These are phyloP conservation scores for Penicillium sp. DNA, from an alignment of 2,329 filamentous ascomycete genomes.

Conservation along the genomic window DNA sequence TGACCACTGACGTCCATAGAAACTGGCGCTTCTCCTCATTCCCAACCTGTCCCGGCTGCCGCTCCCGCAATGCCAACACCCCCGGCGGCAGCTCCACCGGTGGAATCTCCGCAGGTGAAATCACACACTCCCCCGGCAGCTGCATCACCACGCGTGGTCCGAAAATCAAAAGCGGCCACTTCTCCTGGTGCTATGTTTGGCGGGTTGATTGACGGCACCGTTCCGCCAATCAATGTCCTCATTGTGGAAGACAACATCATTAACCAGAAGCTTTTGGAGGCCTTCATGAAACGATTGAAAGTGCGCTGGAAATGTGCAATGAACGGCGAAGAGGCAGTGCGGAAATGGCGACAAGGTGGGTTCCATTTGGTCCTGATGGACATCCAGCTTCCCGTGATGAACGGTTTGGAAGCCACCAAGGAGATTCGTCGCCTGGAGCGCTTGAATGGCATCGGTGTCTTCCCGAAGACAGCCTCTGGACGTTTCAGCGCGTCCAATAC, in stretches of 20 bases:
- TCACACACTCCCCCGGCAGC: slow-evolving; percentile 39
- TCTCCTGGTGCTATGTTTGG: slow-evolving; percentile 46
- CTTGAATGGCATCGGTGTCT: slow-evolving; percentile 89
- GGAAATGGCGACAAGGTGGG: slow-evolving; percentile 86
- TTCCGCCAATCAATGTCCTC: slow-evolving; percentile 93
- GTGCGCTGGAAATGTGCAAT: slow-evolving; percentile 97
- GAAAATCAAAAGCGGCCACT: slow-evolving; percentile 37
- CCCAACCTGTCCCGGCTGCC: slow-evolving; percentile 24
- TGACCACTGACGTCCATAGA: slow-evolving; percentile 23
- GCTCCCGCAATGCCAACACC: slow-evolving; percentile 36
- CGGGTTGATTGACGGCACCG: slow-evolving; percentile 71
- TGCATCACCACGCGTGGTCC: slow-evolving; percentile 48
- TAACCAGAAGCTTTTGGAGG: slow-evolving; percentile 88
- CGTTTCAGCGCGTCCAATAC: slow-evolving; percentile 43
- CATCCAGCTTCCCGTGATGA: slow-evolving; percentile 96
- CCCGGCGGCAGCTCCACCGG: slow-evolving; percentile 27
- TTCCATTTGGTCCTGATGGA: slow-evolving; percentile 98
- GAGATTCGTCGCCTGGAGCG: slow-evolving; percentile 89
- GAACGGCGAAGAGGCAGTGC: slow-evolving; percentile 89
- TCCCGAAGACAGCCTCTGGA: slow-evolving; percentile 65
- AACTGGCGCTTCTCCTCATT: slow-evolving; percentile 24
- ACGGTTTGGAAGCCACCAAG: slow-evolving; percentile 86
- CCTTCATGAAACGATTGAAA: slow-evolving; percentile 92
- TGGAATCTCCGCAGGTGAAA: slow-evolving; percentile 39
- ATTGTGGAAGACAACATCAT: slow-evolving; percentile 99